These are phyloP conservation scores for Teunomyces funiuensis DNA, from an alignment of 805 yeast species.

Conservation along the genomic window DNA sequence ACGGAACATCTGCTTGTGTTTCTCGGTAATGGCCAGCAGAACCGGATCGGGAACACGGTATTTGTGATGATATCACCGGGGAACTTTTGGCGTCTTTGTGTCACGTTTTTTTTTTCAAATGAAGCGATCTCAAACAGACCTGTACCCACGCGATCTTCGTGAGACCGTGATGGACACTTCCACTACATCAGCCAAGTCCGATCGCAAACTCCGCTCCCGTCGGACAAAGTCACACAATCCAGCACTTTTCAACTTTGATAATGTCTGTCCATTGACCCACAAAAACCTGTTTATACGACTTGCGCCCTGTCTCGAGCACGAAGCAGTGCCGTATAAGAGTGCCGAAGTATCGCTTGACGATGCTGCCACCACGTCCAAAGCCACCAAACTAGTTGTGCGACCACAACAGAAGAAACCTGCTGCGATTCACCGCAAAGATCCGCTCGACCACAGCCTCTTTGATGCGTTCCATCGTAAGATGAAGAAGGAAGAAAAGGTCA, in stretches of 20 bases:
- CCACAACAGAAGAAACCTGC: background rate
- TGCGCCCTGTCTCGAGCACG: slow-evolving; percentile 6
- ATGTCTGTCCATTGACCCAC: slow-evolving; percentile 25
- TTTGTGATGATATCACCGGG: no score
- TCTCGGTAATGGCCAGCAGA: background rate
- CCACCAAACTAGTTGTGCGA: slow-evolving; percentile 7
- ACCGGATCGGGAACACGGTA: no score
- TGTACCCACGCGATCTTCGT: no score
- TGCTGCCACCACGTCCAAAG: slow-evolving; percentile 6
- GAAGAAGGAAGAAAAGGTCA: slow-evolving; percentile 63
- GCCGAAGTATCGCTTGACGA: slow-evolving; percentile 13
- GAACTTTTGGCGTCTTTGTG: background rate
- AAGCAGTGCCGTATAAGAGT: slow-evolving; percentile 12
- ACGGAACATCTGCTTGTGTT: background rate
- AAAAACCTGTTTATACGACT: slow-evolving; percentile 20
- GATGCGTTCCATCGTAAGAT: slow-evolving; percentile 53
- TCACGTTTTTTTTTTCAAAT: background rate
- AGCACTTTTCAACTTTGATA: slow-evolving; percentile 36
- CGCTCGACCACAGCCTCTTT: slow-evolving; percentile 47
- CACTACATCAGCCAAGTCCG: slow-evolving; percentile 7
- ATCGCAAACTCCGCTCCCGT: slow-evolving; percentile 32
- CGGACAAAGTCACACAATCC: slow-evolving; percentile 14
- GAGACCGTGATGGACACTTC: no score
- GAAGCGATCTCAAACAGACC: no score
- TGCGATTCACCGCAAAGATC: slow-evolving; percentile 27